Evolutionary conservation across 129 eudicot genomes (phyloP), one percentile per base, ranked within the genome.

Genomic region (Flaveria ramosissima): DNA sequence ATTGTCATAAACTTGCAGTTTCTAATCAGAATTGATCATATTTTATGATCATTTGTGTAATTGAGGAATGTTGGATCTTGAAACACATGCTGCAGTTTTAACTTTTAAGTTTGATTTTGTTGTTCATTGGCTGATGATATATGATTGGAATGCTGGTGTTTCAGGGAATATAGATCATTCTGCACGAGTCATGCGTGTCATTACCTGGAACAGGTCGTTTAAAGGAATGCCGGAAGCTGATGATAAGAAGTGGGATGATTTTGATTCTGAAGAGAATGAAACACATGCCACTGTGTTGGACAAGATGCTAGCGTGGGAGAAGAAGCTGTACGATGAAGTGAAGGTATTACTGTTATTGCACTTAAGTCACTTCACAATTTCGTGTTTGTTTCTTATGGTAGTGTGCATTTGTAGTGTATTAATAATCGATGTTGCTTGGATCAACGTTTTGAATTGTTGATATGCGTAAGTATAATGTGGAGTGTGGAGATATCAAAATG

Each of bases 251-350:
- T 36, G 41, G 64, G 97, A 95, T 78, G 97, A 91, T 56, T 91
- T 91, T 69, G 99, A 95, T 81, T 91, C 94, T 1, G 99, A 95
- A 83, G 97, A 95, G 85, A 78, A 95, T 56, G 99, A 95, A 82
- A 95, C 97, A 7, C 99, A 95, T 84, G 97, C 99, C 32, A 91
- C 97, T 0, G 99, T 95, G 45, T 72, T 95, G 84, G 99, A 95
- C 81, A 95, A 95, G 89, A 86, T 95, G 91, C 89, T 95, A 64
- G 99, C 99, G 41, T 95, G 99, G 99, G 99, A 95, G 84, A 91
- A 95, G 77, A 95, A 95, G 92, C 86, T 95, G 14, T 95, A 87
- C 61, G 97, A 95, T 78, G 99, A 95, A 92, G 97, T 91, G 19
- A 95, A 95, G 92, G 99, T 95, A 87, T 55, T 20, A 19, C 0